A percentile compares a stretch with the other conserved stretches of the same genome.
Evolutionary conservation across 2,329 filamentous ascomycete species (phyloP).

Genomic region (Hortaea werneckii): DNA sequence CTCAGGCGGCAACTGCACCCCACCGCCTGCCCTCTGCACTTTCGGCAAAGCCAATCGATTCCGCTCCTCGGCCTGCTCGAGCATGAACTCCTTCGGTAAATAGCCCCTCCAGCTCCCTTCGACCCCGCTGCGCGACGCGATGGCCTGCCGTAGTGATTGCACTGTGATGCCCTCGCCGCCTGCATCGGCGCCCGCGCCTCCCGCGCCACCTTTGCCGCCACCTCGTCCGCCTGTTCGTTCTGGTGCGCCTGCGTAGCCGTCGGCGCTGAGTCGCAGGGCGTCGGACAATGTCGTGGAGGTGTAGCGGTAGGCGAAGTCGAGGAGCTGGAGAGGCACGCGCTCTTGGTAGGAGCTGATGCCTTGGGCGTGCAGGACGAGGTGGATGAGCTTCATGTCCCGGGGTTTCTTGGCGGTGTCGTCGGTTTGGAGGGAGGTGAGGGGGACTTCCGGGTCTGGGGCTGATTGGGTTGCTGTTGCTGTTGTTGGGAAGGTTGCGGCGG

Average conservation of each 20-base stretch:
- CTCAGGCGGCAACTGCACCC: conserved; percentile 51
- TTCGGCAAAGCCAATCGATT: conserved; percentile 55
- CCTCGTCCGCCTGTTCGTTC: conserved; percentile 12
- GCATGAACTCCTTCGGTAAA: conserved; percentile 64
- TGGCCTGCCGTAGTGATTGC: conserved; percentile 62
- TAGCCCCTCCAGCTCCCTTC: conserved; percentile 53
- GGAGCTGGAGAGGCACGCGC: conserved; percentile 69
- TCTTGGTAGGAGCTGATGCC: conserved; percentile 72
- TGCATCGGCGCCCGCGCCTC: conserved; percentile 20
- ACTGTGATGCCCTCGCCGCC: conserved; percentile 49
- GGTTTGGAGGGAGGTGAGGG: conserved; percentile 24
- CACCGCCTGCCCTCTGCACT: conserved; percentile 48
- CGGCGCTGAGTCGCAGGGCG: conserved; percentile 56
- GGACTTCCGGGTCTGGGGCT: conserved; percentile 14
- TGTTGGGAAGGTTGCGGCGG: conserved; percentile 8
- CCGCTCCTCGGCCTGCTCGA: conserved; percentile 61
- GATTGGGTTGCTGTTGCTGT: conserved; percentile 2
- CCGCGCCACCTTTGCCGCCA: conserved; percentile 14
- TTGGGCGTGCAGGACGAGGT: conserved; percentile 68
- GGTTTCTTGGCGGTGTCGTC: conserved; percentile 44
- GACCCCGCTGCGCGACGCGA: conserved; percentile 56
- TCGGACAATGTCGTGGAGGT: conserved; percentile 62
- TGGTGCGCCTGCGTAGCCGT: conserved; percentile 48
- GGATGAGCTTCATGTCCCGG: conserved; percentile 68
- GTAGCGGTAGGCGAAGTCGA: conserved; percentile 81